phyloP scores from a whole-genome alignment of 306 rosid genomes.

The Vigna trinervia region DNA sequence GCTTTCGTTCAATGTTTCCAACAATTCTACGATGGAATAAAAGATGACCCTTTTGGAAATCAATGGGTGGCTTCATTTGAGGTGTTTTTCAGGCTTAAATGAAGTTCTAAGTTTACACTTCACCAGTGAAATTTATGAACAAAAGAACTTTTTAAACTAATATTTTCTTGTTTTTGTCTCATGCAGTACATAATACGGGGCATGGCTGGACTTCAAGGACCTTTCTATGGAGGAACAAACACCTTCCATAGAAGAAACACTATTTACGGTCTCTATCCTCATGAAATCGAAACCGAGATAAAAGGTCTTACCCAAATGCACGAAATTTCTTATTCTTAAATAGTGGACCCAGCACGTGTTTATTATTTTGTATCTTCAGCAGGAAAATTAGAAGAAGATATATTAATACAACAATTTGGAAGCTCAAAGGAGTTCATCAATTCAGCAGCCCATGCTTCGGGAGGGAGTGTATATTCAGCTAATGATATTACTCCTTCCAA shows the following conservation, averaged over 20 bases:
- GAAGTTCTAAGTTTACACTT: neutral
- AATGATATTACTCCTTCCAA: slow-evolving; percentile 21
- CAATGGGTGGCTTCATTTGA: slow-evolving; percentile 39
- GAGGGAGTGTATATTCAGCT: slow-evolving; percentile 34
- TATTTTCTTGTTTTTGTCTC: slow-evolving; percentile 9
- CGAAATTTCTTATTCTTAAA: neutral
- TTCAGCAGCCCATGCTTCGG: slow-evolving; percentile 53
- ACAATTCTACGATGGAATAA: slow-evolving; percentile 53
- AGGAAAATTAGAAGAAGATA: slow-evolving; percentile 48
- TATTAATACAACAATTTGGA: slow-evolving; percentile 54
- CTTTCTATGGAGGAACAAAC: slow-evolving; percentile 59
- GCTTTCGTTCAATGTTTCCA: slow-evolving; percentile 76
- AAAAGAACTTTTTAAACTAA: neutral
- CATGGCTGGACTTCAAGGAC: slow-evolving; percentile 66
- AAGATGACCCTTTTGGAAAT: slow-evolving; percentile 78
- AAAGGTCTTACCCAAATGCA: slow-evolving; percentile 34
- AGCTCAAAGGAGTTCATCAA: slow-evolving; percentile 54
- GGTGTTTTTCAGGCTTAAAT: slow-evolving; percentile 44
- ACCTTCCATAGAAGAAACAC: slow-evolving; percentile 68
- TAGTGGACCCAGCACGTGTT: neutral
- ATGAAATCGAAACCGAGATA: slow-evolving; percentile 17
- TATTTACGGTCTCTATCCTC: slow-evolving; percentile 66
- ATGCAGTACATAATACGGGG: slow-evolving; percentile 52
- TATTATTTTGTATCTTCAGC: neutral
- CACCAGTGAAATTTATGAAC: neutral